Conservation (phyloP, 2,329 filamentous ascomycete genomes). For the Chaetothyriales sp. region DNA sequence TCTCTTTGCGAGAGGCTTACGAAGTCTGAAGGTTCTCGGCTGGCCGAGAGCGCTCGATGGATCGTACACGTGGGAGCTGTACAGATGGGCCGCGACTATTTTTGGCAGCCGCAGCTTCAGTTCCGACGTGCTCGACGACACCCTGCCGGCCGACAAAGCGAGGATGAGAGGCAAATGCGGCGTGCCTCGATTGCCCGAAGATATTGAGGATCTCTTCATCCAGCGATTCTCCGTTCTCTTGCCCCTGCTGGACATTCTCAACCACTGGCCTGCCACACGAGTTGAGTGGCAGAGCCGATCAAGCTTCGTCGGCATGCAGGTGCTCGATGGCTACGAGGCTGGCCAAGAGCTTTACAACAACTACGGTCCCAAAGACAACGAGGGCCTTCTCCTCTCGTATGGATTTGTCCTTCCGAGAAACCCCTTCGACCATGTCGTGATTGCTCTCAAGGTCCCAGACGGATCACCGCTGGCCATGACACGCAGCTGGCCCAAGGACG, state of each 20-base stretch:
- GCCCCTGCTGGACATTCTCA: slow-evolving; percentile 58
- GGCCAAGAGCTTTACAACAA: slow-evolving; percentile 53
- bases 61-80: slow-evolving; percentile 31
- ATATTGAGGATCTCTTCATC: slow-evolving; percentile 27
- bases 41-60: slow-evolving; percentile 20
- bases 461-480: slow-evolving; percentile 27
- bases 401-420: slow-evolving; percentile 33
- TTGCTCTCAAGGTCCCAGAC: slow-evolving; percentile 27
- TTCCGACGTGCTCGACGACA: slow-evolving; percentile 28
- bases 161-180: slow-evolving; percentile 1
- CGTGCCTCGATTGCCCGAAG: slow-evolving; percentile 17
- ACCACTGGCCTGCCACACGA: slow-evolving; percentile 50
- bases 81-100: slow-evolving; percentile 33
- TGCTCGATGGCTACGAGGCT: slow-evolving; percentile 34
- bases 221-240: slow-evolving; percentile 56
- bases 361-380: slow-evolving; percentile 64
- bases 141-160: slow-evolving; percentile 14
- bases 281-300: slow-evolving; percentile 44
- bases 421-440: slow-evolving; percentile 31
- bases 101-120: slow-evolving; percentile 33
- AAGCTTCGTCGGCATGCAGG: slow-evolving; percentile 27
- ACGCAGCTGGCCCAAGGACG: slow-evolving; percentile 20
- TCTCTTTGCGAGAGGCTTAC: slow-evolving; percentile 25
- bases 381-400: slow-evolving; percentile 43
- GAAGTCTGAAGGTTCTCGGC: slow-evolving; percentile 21